Base-by-base conservation (phyloP, 2,329 filamentous ascomycete species). In the Fusarium sp. region DNA sequence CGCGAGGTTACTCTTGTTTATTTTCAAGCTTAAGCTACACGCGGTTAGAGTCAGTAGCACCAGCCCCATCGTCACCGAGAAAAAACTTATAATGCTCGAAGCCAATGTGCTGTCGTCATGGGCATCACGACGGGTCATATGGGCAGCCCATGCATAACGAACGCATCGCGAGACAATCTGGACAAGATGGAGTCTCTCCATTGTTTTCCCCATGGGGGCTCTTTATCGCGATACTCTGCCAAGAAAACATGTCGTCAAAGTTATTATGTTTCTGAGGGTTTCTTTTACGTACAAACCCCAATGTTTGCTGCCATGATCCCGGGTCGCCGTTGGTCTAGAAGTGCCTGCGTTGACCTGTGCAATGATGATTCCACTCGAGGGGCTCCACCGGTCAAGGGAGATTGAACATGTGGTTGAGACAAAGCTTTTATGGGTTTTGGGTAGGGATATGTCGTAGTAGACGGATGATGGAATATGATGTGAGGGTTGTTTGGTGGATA, bases 261-360 rank as follows among this genome's bases (percentile, higher is more conserved):
- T 59, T 65, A 64, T 65, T 59, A 58, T 64, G 50, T 59, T 39
- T 53, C 37, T 39, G 30, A 17, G 15, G 61, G 35, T 64, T 64
- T 65, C 52, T 64, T 64, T 64, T 64, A 64, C 61, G 61, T 64
- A 64, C 61, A 59, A 62, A 20, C 43, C 43, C 25, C 33, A 57
- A n/a, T 25, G 33, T 44, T 45, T 30, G 33, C 20, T 19, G 49
- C 20, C 11, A n/a, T 52, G 48, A 45, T 41, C 44, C 52, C 14
- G 51, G 44, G 30, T 19, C 30, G 11, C 20, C 61, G 52, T 37
- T 47, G 45, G 41, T 57, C 58, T 45, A 48, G 58, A 63, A 44
- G 60, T 63, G 11, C 58, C 32, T 63, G 50, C 60, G 51, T 37
- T 37, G 35, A 37, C 35, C 35, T n/a, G 35, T 37, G 17, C 35